Evolutionary conservation across 2,329 filamentous ascomycete species (phyloP), one percentile per base, ranked within the genome.

Genomic region (Hysterium pulicare): DNA sequence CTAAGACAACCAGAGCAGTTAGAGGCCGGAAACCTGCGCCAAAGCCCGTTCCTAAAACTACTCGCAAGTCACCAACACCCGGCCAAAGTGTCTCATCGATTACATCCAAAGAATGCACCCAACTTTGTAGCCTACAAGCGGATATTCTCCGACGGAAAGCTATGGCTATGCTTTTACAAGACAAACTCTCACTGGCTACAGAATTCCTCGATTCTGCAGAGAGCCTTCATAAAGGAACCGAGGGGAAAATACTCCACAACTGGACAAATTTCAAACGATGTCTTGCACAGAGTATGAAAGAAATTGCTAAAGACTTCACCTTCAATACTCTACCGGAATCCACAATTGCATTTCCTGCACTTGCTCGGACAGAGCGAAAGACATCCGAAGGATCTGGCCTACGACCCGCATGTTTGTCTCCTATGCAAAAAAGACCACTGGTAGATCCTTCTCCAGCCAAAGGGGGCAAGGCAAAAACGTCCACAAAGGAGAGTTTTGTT

Each of bases 251-350:
- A 30, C 68, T 81, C 44, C 78, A 82, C 34, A 57, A 58, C 30
- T 74, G 87, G 41, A 75, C 81, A 9, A 80, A 79, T 44, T 87
- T 86, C 16, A 81, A 81, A 41, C 81, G 84, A 34, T 77, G 86
- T 33, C 73, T 89, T 46, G 76, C 81, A 13, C 78, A 85, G 62
- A 86, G 83, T 48, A 74, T 86, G 55, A 80, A 84, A 35, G 77
- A 84, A 56, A 87, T 95, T 72, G 78, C 83, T 10, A 77, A 79
- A 4, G 87, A 95, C 64, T 84, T 90, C 2, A 85, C 93, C 3
- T 94, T 91, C 64, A 94, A 88, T 15, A 86, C 91, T 8, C 78
- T 97, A 13, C 87, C 91, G 34, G 93, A 98, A 57, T 96, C 93
- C 0, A 95, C 90, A 0, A 83, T 96, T 20, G 94, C 90, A 0